phyloP scores from a whole-genome alignment of 2,329 filamentous ascomycete genomes.

The Bretziella fagacearum region DNA sequence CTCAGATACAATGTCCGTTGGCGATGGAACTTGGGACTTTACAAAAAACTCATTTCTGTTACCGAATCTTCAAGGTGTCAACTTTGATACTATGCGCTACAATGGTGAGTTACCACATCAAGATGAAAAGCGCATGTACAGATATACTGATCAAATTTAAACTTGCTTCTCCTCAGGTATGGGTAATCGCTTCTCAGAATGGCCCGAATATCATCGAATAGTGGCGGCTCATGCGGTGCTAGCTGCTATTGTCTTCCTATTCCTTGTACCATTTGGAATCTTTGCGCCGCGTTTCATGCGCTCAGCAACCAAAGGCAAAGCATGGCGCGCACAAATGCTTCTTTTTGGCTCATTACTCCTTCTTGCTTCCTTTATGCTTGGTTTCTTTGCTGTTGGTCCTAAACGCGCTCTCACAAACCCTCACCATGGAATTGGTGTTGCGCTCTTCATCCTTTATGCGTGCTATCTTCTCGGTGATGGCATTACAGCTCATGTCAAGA shows the following conservation, averaged over 20 bases:
- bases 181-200: conserved; percentile 58
- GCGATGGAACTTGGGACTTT: conserved; percentile 73
- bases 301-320: conserved; percentile 42
- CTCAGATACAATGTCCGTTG: conserved; percentile 58
- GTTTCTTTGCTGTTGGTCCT: conserved; percentile 63
- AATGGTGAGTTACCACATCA: conserved; percentile 42
- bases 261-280: conserved; percentile 57
- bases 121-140: neutral
- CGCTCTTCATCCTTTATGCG: conserved; percentile 57
- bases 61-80: conserved; percentile 58
- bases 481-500: conserved; percentile 37
- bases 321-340: conserved; percentile 58
- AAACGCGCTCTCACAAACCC: conserved; percentile 59
- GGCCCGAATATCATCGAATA: conserved; percentile 53
- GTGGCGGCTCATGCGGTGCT: conserved; percentile 57
- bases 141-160: neutral
- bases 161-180: conserved; percentile 37
- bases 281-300: conserved; percentile 57
- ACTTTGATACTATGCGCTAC: conserved; percentile 69
- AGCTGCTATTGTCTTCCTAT: conserved; percentile 55
- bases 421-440: conserved; percentile 69
- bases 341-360: conserved; percentile 49
- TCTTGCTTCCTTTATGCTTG: conserved; percentile 56
- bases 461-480: conserved; percentile 55
- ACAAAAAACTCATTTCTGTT: conserved; percentile 60